Evolutionary conservation across 176 grass and related monocot genomes (phyloP).

Genomic region (Aegilops speltoides): DNA sequence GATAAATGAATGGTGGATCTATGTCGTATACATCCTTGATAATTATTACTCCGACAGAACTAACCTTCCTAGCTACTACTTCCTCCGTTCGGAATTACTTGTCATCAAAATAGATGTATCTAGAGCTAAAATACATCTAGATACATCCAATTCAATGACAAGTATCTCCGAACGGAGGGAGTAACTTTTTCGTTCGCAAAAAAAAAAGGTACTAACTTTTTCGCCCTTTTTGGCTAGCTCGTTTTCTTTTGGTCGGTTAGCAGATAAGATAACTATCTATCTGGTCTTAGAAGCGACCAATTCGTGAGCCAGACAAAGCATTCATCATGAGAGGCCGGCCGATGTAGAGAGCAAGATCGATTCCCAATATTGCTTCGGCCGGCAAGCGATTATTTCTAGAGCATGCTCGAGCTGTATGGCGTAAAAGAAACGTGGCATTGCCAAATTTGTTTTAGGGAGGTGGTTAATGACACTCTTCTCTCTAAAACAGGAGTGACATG

Average conservation of each 20-base stretch:
- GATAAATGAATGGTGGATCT: not conserved
- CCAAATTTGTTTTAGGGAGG: not conserved
- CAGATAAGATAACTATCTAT: not conserved
- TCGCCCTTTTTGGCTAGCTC: not conserved
- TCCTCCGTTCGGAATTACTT: no score
- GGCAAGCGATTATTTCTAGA: not conserved
- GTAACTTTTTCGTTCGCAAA: no score
- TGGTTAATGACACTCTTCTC: not conserved
- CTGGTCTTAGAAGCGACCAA: conserved; percentile 29
- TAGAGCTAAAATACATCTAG: no score
- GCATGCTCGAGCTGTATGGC: not conserved
- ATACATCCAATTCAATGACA: no score
- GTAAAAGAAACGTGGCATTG: not conserved
- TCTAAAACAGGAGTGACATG: not conserved
- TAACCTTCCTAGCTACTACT: not conserved
- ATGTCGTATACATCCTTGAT: not conserved
- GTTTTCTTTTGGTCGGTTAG: not conserved
- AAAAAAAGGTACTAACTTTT: not conserved
- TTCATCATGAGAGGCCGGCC: not conserved
- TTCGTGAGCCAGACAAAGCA: conserved; percentile 19
- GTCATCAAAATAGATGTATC: no score
- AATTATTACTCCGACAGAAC: not conserved
- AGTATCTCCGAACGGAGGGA: no score
- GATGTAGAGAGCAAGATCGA: not conserved
- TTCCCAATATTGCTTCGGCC: not conserved